phyloP scores from a whole-genome alignment of 1,139 yeast genomes.

The Kurtzmaniella quercitrusa region DNA sequence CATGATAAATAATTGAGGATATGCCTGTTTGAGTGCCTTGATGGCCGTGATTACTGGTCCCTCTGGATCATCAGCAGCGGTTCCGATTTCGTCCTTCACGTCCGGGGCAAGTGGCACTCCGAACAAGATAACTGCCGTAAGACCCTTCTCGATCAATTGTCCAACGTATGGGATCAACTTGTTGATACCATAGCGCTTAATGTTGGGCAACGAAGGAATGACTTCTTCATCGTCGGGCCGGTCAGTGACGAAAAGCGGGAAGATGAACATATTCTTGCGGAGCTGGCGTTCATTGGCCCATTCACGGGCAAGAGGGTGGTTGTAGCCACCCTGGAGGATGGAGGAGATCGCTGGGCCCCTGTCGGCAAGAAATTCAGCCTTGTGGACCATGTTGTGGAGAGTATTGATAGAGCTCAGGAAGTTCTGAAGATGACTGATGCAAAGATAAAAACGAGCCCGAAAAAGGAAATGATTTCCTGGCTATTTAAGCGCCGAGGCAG shows the following conservation, averaged over 20 bases:
- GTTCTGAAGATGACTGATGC: background rate
- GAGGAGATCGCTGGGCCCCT: constrained; percentile 67
- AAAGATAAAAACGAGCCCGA: background rate
- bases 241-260: constrained; percentile 86
- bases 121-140: constrained; percentile 79
- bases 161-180: constrained; percentile 70
- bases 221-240: constrained; percentile 71
- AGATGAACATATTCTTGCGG: constrained; percentile 84
- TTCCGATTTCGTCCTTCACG: constrained; percentile 74
- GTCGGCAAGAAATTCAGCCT: constrained; percentile 61
- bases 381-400: constrained; percentile 41
- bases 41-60: constrained; percentile 90
- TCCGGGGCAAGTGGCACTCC: constrained; percentile 83
- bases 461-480: background rate
- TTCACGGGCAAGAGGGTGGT: constrained; percentile 80
- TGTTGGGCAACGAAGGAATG: constrained; percentile 80
- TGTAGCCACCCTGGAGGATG: constrained; percentile 88
- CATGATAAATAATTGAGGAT: constrained; percentile 81
- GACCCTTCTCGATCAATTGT: constrained; percentile 72
- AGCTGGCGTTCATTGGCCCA: constrained; percentile 90
- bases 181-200: constrained; percentile 82
- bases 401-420: too few species aligned
- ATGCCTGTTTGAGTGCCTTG: constrained; percentile 54
- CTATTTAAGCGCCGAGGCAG: background rate
- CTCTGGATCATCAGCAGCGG: constrained; percentile 92